phyloP scores from a whole-genome alignment of 768 basidiomycete species.

The Sarcodon sp. region DNA sequence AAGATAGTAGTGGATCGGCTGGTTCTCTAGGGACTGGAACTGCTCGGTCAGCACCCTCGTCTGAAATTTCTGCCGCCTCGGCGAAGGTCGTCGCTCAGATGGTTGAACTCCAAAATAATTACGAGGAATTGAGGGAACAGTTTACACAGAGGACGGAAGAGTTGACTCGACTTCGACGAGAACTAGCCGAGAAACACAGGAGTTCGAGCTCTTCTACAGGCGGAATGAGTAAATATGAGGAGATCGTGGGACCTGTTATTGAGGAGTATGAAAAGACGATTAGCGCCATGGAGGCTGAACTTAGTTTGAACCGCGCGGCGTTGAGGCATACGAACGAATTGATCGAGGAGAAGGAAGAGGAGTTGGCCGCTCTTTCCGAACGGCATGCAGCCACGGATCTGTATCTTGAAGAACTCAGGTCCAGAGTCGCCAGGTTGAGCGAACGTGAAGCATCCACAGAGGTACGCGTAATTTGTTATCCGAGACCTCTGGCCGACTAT shows the following conservation, averaged over 20 bases:
- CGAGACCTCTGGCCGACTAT: conserved; percentile 7
- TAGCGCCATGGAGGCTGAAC: conserved; percentile 84
- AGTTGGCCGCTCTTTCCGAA: conserved; percentile 50
- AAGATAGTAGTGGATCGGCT: conserved; percentile 11
- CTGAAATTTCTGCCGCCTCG: conserved; percentile 33
- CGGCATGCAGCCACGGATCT: conserved; percentile 69
- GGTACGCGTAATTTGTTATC: conserved; percentile 24
- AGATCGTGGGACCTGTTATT: conserved; percentile 94
- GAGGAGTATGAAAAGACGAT: conserved; percentile 99
- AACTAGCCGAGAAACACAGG: conserved; percentile 65
- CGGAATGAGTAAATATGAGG: conserved; percentile 53
- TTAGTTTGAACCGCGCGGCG: conserved; percentile 78
- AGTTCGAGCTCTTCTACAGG: conserved; percentile 3
- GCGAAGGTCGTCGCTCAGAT: conserved; percentile 71
- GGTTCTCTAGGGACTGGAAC: conserved; percentile 7
- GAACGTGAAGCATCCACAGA: conserved; percentile 91
- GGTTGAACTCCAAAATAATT: conserved; percentile 75
- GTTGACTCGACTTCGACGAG: conserved; percentile 65
- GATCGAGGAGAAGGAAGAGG: conserved; percentile 84
- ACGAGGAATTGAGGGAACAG: conserved; percentile 71
- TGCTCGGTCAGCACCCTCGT: conserved; percentile 15
- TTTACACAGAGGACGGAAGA: conserved; percentile 86
- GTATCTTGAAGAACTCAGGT: conserved; percentile 78
- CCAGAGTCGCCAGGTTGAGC: conserved; percentile 65
- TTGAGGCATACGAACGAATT: conserved; percentile 86